Evolutionary conservation across 129 eudicot genomes (phyloP), one percentile per base, ranked within the genome.

Genomic region (Mikania micrantha): DNA sequence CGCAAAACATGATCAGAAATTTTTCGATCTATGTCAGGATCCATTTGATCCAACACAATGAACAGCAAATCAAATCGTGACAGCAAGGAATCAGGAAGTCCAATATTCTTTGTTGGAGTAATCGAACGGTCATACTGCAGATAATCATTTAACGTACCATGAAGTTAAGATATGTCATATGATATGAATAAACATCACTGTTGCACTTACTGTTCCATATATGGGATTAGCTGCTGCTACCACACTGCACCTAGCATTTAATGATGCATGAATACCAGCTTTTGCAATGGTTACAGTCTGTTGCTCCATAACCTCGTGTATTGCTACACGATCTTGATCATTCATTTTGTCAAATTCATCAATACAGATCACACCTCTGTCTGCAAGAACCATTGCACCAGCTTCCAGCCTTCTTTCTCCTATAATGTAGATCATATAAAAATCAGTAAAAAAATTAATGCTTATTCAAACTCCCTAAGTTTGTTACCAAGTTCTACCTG

Each of bases 381-480:
- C 99, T 76, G 99, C 99, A 79, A 94, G 99, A 79, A 89, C 99
- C 99, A 94, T 89, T n/a, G 99, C 99, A 72, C 97, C 99, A 44
- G 99, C 99, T 87, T 94, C 99, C 45, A 94, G 83, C 84, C 97
- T 87, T 85, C 90, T 82, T 81, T 94, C 99, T 49, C 99, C 99
- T 94, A 69, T 36, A 67, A 40, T 24, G 3, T 65, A 41, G 4
- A 54, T 64, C 9, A 54, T 38, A 21, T 40, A 31, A 0, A 4
- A 13, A 9, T 67, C 31, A 45, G 52, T 7, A 52, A 41, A 32
- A 79, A n/a, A 31, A 40, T 4, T n/a, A 27, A 52, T 35, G 15
- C 41, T 48, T 28, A 19, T 32, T 15, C 39, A 9, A 7, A 58
- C 49, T 75, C 12, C 24, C 21, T 39, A 13, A 31, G 24, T 16